Percentiles rank a stretch among this genome's conserved stretches.
Conservation (phyloP, 2,329 filamentous ascomycete species). For the Claviceps spartinae region DNA sequence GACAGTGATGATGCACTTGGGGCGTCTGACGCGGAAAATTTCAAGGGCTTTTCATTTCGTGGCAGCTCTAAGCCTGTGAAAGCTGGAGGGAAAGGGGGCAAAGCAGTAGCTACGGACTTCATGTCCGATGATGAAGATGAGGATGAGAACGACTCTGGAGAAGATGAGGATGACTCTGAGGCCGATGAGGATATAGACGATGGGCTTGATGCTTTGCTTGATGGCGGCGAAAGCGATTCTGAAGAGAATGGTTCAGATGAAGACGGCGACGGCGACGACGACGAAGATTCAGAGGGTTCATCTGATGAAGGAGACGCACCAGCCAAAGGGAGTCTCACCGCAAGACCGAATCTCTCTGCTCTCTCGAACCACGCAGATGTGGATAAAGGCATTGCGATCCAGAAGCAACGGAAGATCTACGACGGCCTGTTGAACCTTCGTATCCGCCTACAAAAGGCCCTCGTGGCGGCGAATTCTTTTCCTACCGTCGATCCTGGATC, state of each 20-base stretch:
- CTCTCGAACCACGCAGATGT: slow-evolving; percentile 41
- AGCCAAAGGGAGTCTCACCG: slow-evolving; percentile 13
- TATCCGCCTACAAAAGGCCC: slow-evolving; percentile 83
- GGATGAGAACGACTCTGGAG: slow-evolving; percentile 20
- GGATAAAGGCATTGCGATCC: slow-evolving; percentile 75
- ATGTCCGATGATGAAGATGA: slow-evolving; percentile 35
- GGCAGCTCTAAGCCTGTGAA: slow-evolving; percentile 40
- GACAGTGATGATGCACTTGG: slow-evolving; percentile 60
- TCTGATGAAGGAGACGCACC: slow-evolving; percentile 15
- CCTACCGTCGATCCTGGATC: slow-evolving; percentile 28
- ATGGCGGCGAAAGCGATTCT: slow-evolving; percentile 19
- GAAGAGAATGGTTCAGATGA: slow-evolving; percentile 22
- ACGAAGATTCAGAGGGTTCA: slow-evolving; percentile 19
- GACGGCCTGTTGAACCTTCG: slow-evolving; percentile 80
- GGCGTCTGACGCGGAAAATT: slow-evolving; percentile 71
- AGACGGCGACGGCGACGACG: slow-evolving; percentile 14
- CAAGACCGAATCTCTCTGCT: slow-evolving; percentile 21
- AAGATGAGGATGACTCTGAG: slow-evolving; percentile 22
- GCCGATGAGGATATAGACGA: slow-evolving; percentile 26
- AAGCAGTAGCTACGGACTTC: slow-evolving; percentile 42
- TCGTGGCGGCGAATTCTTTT: slow-evolving; percentile 71
- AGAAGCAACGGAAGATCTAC: slow-evolving; percentile 71
- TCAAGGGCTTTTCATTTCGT: slow-evolving; percentile 57
- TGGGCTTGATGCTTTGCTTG: slow-evolving; percentile 20
- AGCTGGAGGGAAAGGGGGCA: slow-evolving; percentile 20